Base-by-base conservation (phyloP, 2,329 filamentous ascomycete genomes). In the Ophiostoma fasciatum region DNA sequence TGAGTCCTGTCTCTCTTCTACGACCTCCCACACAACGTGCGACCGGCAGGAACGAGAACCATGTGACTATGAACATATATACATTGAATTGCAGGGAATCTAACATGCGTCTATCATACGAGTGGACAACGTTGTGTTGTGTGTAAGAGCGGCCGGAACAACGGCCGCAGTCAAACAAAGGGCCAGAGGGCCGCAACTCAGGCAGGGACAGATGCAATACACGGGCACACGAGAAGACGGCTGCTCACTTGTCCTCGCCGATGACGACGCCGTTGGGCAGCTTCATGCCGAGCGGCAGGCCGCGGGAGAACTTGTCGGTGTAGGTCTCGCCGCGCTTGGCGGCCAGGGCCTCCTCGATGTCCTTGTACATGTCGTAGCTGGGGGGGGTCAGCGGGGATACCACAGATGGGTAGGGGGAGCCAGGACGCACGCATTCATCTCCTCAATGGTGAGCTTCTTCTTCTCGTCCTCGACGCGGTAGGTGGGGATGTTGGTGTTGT, bases 371-470 rank as follows among this genome's bases (percentile, higher is more conserved):
- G 46, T 75, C 66, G 42, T 75, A 74, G 12, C 65, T 68, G 13
- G 7, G 13, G 12, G n/a, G 26, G 13, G 22, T 23, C 22, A 23
- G 22, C 22, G 7, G 22, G 22, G 7, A 37, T 15, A 22, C 20
- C 6, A 9, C 5, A 13, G 9, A 31, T 22, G 3, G 13, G 11
- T 1, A 6, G 18, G 29, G 33, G 20, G 5, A 38, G 7, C 4
- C 2, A 5, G 29, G 33, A 61, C 66, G 58, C 57, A 71, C 60
- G 61, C 59, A 41, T 80, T 79, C 73, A 80, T 78, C 51, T 80
- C 74, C 43, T 78, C 72, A 33, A 80, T 78, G 0, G 75, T 79
- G 22, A 80, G 48, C 42, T 75, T 74, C 31, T 69, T 63, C 44
- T 60, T 66, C 45, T 73, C 64, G 35, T 78, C 66, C 42, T 70